These are phyloP conservation scores for Neurospora sp. DNA, from an alignment of 495 filamentous ascomycete species.

Conservation along the genomic window DNA sequence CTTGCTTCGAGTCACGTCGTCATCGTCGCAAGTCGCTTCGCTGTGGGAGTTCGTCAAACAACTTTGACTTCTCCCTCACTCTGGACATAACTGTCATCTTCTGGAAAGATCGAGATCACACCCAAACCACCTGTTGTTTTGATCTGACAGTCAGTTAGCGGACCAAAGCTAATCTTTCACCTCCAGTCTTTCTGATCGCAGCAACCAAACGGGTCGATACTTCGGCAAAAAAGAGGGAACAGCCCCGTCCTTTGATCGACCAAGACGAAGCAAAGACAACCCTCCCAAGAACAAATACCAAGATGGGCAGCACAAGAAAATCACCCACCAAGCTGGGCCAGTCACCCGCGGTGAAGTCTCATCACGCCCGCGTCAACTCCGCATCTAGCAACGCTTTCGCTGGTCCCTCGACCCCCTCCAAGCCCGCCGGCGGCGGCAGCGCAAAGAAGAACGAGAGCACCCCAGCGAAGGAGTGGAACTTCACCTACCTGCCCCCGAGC, in stretches of 20 bases:
- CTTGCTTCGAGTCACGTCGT: background rate
- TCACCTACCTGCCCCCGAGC: slow-evolving; percentile 1
- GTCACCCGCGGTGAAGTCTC: background rate
- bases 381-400: background rate
- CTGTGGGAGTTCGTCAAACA: background rate
- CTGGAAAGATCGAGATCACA: background rate
- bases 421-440: background rate
- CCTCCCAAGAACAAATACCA: background rate
- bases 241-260: background rate
- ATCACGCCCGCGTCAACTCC: background rate
- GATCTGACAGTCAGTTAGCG: background rate
- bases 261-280: background rate
- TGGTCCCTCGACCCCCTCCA: background rate
- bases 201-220: background rate
- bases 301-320: background rate
- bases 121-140: background rate
- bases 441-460: background rate
- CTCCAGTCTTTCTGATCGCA: background rate
- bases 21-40: background rate
- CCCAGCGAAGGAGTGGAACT: slow-evolving; percentile 2
- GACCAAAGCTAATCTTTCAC: background rate
- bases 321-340: background rate
- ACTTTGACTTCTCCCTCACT: background rate
- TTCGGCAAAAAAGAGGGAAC: background rate
- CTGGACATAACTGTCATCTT: background rate